phyloP scores from a whole-genome alignment of 1,139 yeast genomes.

The Kodamaea sp. region DNA sequence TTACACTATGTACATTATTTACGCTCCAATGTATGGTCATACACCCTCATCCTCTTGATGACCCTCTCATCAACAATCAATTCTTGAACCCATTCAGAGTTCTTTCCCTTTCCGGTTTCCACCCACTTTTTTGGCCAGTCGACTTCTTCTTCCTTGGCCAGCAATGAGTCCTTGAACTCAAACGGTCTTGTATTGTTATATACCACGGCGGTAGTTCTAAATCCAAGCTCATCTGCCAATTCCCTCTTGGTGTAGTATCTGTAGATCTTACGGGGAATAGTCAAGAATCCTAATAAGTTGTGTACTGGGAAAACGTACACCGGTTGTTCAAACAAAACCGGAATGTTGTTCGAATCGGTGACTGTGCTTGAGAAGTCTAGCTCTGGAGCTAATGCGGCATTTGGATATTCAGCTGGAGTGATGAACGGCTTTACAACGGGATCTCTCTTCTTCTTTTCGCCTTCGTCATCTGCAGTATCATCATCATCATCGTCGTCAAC shows the following conservation, averaged over 20 bases:
- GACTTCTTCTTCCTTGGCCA: slow-evolving; percentile 68
- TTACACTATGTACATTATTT: slow-evolving; percentile 8
- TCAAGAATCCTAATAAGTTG: slow-evolving; percentile 74
- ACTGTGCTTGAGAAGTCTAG: slow-evolving; percentile 32
- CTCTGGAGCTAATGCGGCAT: slow-evolving; percentile 63
- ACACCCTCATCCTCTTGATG: slow-evolving; percentile 55
- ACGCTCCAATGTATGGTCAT: slow-evolving; percentile 24
- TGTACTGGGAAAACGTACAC: slow-evolving; percentile 72
- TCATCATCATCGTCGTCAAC: slow-evolving; percentile 20
- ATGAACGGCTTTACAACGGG: slow-evolving; percentile 70
- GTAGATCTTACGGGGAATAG: slow-evolving; percentile 73
- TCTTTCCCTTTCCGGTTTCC: slow-evolving; percentile 62
- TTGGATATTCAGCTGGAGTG: slow-evolving; percentile 52
- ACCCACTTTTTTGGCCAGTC: slow-evolving; percentile 95
- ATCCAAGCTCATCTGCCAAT: slow-evolving; percentile 72
- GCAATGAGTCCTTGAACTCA: slow-evolving; percentile 51
- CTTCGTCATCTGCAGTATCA: slow-evolving; percentile 16
- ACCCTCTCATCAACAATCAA: slow-evolving; percentile 71
- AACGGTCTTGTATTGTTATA: slow-evolving; percentile 59
- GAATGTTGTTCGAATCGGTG: slow-evolving; percentile 42
- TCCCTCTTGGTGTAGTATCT: slow-evolving; percentile 75
- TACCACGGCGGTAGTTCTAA: slow-evolving; percentile 60
- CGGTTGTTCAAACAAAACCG: slow-evolving; percentile 73
- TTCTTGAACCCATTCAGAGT: slow-evolving; percentile 89
- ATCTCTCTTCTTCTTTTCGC: slow-evolving; percentile 30